Conservation (phyloP, 169 alveolate genomes). For the Cryptosporidium baileyi region DNA sequence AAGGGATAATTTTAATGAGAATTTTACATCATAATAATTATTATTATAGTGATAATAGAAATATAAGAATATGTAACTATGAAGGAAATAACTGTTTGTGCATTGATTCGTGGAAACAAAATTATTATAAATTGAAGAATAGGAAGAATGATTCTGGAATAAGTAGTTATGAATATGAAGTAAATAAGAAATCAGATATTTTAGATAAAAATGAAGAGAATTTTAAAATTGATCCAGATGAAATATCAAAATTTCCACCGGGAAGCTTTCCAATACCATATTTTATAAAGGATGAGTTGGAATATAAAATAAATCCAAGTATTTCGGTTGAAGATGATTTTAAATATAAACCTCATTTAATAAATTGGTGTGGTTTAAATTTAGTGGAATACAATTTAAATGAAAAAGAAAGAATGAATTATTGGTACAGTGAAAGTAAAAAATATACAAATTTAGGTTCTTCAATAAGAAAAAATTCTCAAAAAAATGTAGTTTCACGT, state of each 20-base stretch:
- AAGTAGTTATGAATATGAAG: neutral
- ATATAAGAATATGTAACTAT: slow-evolving; percentile 19
- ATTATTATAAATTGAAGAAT: neutral
- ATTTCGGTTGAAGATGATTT: neutral
- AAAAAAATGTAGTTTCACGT: neutral
- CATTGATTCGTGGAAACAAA: slow-evolving; percentile 44
- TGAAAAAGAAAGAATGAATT: neutral
- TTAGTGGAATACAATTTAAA: neutral
- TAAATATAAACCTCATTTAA: slow-evolving; percentile 50
- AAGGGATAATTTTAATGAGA: slow-evolving; percentile 1
- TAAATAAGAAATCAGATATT: neutral
- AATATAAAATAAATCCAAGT: slow-evolving; percentile 1
- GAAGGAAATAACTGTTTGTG: slow-evolving; percentile 38
- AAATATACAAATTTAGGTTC: neutral
- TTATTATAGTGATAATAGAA: slow-evolving; percentile 31
- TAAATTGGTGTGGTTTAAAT: slow-evolving; percentile 61
- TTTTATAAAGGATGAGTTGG: slow-evolving; percentile 26
- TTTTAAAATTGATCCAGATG: neutral
- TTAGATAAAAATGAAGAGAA: neutral
- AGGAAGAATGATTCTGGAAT: neutral
- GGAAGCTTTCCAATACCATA: slow-evolving; percentile 48
- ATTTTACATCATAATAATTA: slow-evolving; percentile 10
- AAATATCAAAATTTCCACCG: slow-evolving; percentile 21
- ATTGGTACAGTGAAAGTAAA: neutral
- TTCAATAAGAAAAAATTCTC: neutral